Base-by-base conservation (phyloP, 768 basidiomycete genomes). In the Mycena galopus region DNA sequence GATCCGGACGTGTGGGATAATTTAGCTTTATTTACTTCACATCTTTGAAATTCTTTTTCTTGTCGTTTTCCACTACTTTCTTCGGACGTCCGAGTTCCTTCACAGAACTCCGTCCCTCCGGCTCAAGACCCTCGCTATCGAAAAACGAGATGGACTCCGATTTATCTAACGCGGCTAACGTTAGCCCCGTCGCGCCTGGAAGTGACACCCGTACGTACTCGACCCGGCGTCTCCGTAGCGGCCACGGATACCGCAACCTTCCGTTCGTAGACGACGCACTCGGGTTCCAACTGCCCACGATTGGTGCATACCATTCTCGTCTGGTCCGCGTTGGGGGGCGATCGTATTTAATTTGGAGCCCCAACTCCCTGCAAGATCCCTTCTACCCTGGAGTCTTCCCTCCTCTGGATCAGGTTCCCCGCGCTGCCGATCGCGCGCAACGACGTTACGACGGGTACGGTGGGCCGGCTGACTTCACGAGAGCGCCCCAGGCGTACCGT, bases 311-410 rank as follows among this genome's bases (percentile, higher is more conserved):
- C 19, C 66, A 67, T 29, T 59, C 58, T 0, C 66, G 58, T 0
- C 23, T 35, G 0, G 57, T 67, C 9, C 5, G 0, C 1, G 1
- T 51, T 0, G 16, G n/a, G 1, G 58, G 32, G 1, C 16, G 16
- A 0, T n/a, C 1, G 6, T 60, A 47, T 19, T 21, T 59, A 14
- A 29, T 67, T 2, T 67, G 66, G 66, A 67, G 66, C 8, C 32
- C 44, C n/a, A 67, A 67, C 47, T 67, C 57, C 1, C 30, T 37
- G 0, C 42, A 27, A n/a, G 33, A 50, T 1, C 64, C 73, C 0
- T 77, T 60, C 33, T 76, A 75, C 27, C 74, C 76, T 2, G 39
- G 39, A 14, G 10, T 17, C 4, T 10, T 3, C 8, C 16, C 39
- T 16, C 16, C 16, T 16, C 16, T 16, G 4, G 16, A 16, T 17